Percentiles rank a stretch among this genome's conserved stretches.
Evolutionary conservation across 176 grass and related monocot species (phyloP).

Genomic region (Aegilops sharonensis): DNA sequence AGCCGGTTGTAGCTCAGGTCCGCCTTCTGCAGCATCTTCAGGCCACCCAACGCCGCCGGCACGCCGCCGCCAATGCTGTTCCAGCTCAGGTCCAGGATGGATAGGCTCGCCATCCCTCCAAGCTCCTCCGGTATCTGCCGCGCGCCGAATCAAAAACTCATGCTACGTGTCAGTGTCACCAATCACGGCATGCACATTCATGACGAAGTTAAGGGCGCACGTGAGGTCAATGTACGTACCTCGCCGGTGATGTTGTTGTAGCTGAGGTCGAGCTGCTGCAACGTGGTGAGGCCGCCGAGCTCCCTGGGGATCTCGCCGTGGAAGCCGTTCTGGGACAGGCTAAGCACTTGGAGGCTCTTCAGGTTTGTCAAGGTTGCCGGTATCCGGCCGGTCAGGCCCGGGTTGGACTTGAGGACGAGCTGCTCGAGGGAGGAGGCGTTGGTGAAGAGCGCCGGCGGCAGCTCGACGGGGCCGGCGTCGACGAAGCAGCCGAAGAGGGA

Average conservation of each 20-base stretch:
- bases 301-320: slow-evolving; percentile 53
- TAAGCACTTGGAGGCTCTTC: slow-evolving; percentile 52
- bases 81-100: slow-evolving; percentile 84
- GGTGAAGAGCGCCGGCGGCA: slow-evolving; percentile 59
- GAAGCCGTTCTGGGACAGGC: slow-evolving; percentile 71
- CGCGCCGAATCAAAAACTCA: background rate
- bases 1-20: slow-evolving; percentile 83
- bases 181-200: background rate
- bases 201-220: background rate
- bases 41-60: slow-evolving; percentile 39
- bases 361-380: slow-evolving; percentile 41
- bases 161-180: background rate
- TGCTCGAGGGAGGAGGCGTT: slow-evolving; percentile 53
- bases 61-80: slow-evolving; percentile 54
- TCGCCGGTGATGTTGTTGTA: slow-evolving; percentile 68
- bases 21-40: slow-evolving; percentile 60
- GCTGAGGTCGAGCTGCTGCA: slow-evolving; percentile 81
- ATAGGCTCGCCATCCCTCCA: slow-evolving; percentile 55
- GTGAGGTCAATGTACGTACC: slow-evolving; percentile 10
- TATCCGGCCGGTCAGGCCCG: slow-evolving; percentile 47
- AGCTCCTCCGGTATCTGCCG: slow-evolving; percentile 41
- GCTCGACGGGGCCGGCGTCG: slow-evolving; percentile 8
- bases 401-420: slow-evolving; percentile 74
- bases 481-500: slow-evolving; percentile 70
- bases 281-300: slow-evolving; percentile 35